These are phyloP conservation scores for Trichoderma aggressivum DNA, from an alignment of 2,329 filamentous ascomycete species.

Conservation along the genomic window DNA sequence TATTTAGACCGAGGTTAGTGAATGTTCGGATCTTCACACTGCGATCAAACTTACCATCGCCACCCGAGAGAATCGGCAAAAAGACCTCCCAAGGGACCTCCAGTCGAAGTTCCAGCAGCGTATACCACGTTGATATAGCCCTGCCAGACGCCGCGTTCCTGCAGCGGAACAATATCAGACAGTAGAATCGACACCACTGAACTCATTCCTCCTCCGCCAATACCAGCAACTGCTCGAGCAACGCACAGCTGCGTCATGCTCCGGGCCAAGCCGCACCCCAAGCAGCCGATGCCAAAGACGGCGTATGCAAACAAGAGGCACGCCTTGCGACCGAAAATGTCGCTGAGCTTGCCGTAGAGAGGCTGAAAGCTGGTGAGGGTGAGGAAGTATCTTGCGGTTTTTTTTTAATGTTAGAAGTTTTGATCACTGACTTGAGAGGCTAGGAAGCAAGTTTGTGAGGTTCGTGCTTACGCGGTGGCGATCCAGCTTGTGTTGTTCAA, in stretches of 20 bases:
- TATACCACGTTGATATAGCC: slow-evolving; percentile 70
- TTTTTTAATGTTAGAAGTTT: too few species aligned
- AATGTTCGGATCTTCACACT: neutral
- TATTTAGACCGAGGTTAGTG: slow-evolving; percentile 26
- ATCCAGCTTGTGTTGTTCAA: slow-evolving; percentile 76
- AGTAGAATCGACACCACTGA: slow-evolving; percentile 67
- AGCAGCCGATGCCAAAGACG: slow-evolving; percentile 62
- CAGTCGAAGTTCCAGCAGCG: slow-evolving; percentile 63
- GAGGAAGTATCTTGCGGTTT: slow-evolving; percentile 53
- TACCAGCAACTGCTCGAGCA: slow-evolving; percentile 50
- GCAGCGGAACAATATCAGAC: slow-evolving; percentile 63
- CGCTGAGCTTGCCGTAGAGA: slow-evolving; percentile 66
- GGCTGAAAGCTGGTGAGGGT: slow-evolving; percentile 74
- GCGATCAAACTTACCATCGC: slow-evolving; percentile 55
- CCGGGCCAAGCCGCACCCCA: slow-evolving; percentile 60
- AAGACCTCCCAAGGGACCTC: slow-evolving; percentile 67
- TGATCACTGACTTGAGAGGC: fast-evolving
- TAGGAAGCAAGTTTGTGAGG: too few species aligned
- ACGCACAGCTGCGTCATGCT: slow-evolving; percentile 64
- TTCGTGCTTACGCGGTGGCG: slow-evolving; percentile 40
- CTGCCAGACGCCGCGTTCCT: slow-evolving; percentile 71
- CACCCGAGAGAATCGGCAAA: slow-evolving; percentile 72
- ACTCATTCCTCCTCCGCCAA: slow-evolving; percentile 71
- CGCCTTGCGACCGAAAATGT: slow-evolving; percentile 67
- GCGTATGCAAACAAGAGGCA: slow-evolving; percentile 62